Evolutionary conservation across 768 basidiomycete species (phyloP).

Genomic region (Clitopilus hobsonii): DNA sequence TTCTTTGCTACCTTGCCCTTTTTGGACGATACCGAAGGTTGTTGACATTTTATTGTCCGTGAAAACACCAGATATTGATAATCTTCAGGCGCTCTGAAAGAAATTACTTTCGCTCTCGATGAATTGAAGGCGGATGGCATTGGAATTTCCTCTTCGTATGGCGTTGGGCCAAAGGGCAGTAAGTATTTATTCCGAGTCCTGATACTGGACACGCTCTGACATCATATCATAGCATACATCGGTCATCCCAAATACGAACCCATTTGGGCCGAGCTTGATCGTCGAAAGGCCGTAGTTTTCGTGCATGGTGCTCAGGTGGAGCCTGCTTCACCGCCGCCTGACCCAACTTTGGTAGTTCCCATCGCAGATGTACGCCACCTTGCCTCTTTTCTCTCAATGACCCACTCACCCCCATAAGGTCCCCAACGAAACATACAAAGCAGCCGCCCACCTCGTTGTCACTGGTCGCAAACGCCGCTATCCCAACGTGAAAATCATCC

Average conservation of each 20-base stretch:
- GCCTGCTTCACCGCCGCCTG: constrained; percentile 60
- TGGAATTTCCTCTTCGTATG: constrained; percentile 65
- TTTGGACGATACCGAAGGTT: constrained; percentile 59
- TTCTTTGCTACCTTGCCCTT: constrained; percentile 68
- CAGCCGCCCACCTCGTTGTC: constrained; percentile 73
- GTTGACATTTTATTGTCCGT: not conserved
- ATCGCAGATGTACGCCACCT: not conserved
- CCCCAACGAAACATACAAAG: constrained; percentile 80
- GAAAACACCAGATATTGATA: not conserved
- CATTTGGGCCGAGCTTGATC: constrained; percentile 68
- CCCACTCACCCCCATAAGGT: constrained; percentile 38
- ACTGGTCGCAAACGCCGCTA: constrained; percentile 63
- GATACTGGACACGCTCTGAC: constrained; percentile 1
- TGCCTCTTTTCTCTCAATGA: not conserved
- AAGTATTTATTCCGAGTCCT: constrained; percentile 10
- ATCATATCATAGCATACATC: constrained; percentile 47
- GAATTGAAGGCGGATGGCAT: constrained; percentile 60
- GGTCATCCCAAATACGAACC: constrained; percentile 60
- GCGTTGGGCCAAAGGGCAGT: constrained; percentile 52
- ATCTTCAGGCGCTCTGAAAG: constrained; percentile 46
- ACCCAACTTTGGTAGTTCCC: constrained; percentile 25
- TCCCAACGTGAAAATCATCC: constrained; percentile 54
- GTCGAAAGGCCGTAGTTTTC: constrained; percentile 57
- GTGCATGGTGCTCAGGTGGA: constrained; percentile 69
- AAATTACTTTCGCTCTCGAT: constrained; percentile 61